phyloP scores from a whole-genome alignment of 2,329 filamentous ascomycete species.

The Aspergillus glaucus region DNA sequence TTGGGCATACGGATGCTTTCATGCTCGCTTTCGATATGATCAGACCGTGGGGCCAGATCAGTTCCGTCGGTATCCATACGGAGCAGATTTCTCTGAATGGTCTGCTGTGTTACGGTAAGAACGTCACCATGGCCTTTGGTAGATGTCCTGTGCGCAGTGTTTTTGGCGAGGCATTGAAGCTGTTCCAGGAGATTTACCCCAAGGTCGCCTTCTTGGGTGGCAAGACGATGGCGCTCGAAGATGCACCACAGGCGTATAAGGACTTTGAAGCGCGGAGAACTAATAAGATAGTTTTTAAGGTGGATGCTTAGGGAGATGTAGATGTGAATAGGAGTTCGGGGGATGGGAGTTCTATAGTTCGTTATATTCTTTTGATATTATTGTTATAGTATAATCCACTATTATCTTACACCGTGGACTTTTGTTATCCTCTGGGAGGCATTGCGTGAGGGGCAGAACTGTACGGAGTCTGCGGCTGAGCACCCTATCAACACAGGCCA shows the following conservation, averaged over 20 bases:
- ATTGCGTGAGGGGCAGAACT: no score
- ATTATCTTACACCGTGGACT: no score
- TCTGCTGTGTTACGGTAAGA: neutral
- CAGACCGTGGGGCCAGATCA: constrained; percentile 62
- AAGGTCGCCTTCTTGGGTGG: neutral
- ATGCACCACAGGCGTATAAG: neutral
- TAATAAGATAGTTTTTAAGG: neutral
- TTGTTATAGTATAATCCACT: no score
- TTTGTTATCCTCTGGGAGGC: no score
- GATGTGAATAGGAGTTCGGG: no score
- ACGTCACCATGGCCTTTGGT: neutral
- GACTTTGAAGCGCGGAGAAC: neutral
- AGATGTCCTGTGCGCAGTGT: neutral
- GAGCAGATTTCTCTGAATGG: constrained; percentile 38
- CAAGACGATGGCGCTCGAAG: neutral
- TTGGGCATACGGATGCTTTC: constrained; percentile 59
- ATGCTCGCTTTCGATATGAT: constrained; percentile 61
- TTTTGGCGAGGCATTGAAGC: neutral
- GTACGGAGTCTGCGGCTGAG: no score
- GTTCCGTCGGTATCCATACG: constrained; percentile 62
- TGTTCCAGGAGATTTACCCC: neutral
- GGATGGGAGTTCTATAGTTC: no score
- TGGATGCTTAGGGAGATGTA: neutral
- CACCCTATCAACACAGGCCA: no score
- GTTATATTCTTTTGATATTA: no score